phyloP scores from a whole-genome alignment of 768 basidiomycete species.

The Mycena haematopus region DNA sequence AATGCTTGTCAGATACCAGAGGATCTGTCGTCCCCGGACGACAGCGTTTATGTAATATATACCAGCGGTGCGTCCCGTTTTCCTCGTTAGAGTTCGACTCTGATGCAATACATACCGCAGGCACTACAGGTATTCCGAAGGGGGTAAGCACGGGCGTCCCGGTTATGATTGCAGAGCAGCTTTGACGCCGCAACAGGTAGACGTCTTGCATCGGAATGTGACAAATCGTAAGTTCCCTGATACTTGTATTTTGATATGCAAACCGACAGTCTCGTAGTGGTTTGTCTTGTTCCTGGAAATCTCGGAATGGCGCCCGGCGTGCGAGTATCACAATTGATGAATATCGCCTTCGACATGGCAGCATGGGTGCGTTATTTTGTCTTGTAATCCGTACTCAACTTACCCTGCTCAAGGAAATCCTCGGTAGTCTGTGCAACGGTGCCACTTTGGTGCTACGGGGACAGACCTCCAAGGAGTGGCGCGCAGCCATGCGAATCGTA shows the following conservation, averaged over 20 bases:
- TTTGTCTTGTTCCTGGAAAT: constrained; percentile 57
- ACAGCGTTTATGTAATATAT: constrained; percentile 66
- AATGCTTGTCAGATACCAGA: constrained; percentile 43
- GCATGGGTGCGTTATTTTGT: constrained; percentile 51
- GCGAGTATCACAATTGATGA: constrained; percentile 64
- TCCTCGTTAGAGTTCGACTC: neutral
- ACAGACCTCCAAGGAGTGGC: constrained; percentile 57
- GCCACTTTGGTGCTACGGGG: constrained; percentile 60
- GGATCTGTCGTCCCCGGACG: constrained; percentile 45
- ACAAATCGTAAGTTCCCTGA: constrained; percentile 50
- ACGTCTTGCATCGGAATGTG: constrained; percentile 66
- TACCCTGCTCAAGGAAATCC: constrained; percentile 57
- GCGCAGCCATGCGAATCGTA: constrained; percentile 53
- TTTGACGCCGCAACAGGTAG: constrained; percentile 40
- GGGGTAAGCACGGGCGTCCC: constrained; percentile 37
- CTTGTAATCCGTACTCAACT: neutral
- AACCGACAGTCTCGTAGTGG: constrained; percentile 38
- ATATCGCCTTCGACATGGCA: constrained; percentile 72
- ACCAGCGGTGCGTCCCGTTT: constrained; percentile 54
- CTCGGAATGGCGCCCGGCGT: constrained; percentile 62
- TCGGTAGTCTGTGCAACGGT: constrained; percentile 58
- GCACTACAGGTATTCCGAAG: constrained; percentile 64
- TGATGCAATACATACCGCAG: constrained; percentile 35
- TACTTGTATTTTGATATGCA: neutral
- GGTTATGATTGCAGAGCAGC: neutral